Evolutionary conservation across 441 rosid genomes (phyloP), one percentile per base, ranked within the genome.

Genomic region (Corymbia calophylla): DNA sequence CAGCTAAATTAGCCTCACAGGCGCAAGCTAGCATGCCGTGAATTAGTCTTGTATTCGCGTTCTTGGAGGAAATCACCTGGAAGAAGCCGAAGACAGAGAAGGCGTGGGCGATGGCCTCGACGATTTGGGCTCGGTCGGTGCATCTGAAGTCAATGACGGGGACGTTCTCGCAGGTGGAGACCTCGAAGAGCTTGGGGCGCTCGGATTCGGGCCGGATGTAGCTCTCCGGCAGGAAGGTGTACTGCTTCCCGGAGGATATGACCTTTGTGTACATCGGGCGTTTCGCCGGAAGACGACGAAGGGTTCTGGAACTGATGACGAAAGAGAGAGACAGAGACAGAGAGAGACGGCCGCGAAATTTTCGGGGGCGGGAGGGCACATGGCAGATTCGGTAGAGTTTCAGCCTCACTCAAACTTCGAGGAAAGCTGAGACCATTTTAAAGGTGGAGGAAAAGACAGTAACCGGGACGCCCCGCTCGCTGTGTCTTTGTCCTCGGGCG

Each of bases 131-230:
- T 64, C 94, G 91, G 88, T 94, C 94, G 4, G 88, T 47, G 87
- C 92, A 92, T 82, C 93, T 91, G 53, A 96, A 91, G 89, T 96
- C 96, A 87, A 96, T 89, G 62, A 94, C 88, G 7, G 97, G 97
- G 55, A 96, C 93, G 87, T 96, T 89, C 73, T 92, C 87, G 53
- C 94, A 93, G 73, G 89, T 90, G n/a, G 93, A 91, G n/a, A 96
- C 95, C 90, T 95, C 97, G 0, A 93, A 92, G 49, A 95, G 93
- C 7, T 93, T 93, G 25, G 97, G 97, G 13, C 97, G 94, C 87
- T 96, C 95, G 49, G 94, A 91, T 80, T 91, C 93, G 35, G 95
- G 95, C 86, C 97, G 90, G 87, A 96, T 88, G 87, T 94, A 96
- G 90, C 94, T 92, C 89, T 55, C 94, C 88, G 97, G 97, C 73